Base-by-base conservation (phyloP, 2,329 filamentous ascomycete species). In the Metarhizium sp. region DNA sequence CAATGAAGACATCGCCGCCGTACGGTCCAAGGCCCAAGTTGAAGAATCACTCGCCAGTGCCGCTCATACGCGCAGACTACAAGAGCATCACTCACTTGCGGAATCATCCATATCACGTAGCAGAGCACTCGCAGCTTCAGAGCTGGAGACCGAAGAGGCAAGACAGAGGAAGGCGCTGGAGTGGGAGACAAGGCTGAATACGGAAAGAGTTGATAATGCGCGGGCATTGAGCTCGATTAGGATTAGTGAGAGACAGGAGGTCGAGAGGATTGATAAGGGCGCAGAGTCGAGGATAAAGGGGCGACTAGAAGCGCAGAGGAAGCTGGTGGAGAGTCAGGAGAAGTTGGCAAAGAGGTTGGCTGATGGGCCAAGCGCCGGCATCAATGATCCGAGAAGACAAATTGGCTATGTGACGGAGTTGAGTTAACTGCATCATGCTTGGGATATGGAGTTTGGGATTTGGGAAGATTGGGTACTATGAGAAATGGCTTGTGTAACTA, bases 351-450 rank as follows among this genome's bases (percentile, higher is more conserved):
- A 64, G 57, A 71, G 72, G 61, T 63, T 82, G 56, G 76, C 79
- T 8, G 73, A 77, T 16, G 67, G 64, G 1, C 61, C 65, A 1
- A 55, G 51, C 16, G 51, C 46, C 4, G 59, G 59, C 8, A 43
- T 57, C 18, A 60, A 58, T 0, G 64, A 70, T 42, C 53, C 64
- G 46, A 67, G 76, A 61, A 72, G 75, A 58, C 77, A 80, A 69
- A 78, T 82, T 69, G 80, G 80, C n/a, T 82, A 74, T 59, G 72
- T 83, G 36, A 75, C 75, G 50, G 79, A 82, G 68, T 56, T 81
- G 63, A 73, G 74, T 45, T 45, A 5, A 18, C 20, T 10, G 16
- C n/a, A 20, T 45, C 7, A 11, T 8, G n/a, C 2, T 45, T 20
- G 42, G 42, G 42, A 45, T 45, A 20, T 45, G 42, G 42, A 20